Percentiles rank a stretch among this genome's conserved stretches.
Evolutionary conservation across 192 early-diverging fungal genomes (phyloP).

Genomic region (Umbelopsis vinacea): DNA sequence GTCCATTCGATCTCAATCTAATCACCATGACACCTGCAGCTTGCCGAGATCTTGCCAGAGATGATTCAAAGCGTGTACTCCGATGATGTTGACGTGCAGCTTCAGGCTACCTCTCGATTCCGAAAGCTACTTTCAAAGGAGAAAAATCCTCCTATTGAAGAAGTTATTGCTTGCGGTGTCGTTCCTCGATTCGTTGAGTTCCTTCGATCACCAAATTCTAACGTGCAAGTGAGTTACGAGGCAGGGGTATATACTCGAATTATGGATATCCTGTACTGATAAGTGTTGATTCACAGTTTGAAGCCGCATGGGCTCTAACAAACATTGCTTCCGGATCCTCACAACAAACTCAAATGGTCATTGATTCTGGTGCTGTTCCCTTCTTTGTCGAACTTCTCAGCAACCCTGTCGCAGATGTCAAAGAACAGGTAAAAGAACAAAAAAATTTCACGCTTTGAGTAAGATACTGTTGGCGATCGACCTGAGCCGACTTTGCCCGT

Average conservation of each 20-base stretch:
- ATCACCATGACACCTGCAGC: conserved; percentile 16
- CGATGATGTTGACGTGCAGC: conserved; percentile 48
- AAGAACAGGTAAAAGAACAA: conserved; percentile 42
- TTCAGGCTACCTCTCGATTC: conserved; percentile 47
- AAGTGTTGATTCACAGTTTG: conserved; percentile 39
- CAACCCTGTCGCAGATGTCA: conserved; percentile 40
- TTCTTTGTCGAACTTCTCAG: conserved; percentile 47
- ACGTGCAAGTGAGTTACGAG: conserved; percentile 36
- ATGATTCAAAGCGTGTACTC: conserved; percentile 40
- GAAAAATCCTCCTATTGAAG: conserved; percentile 54
- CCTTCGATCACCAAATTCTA: conserved; percentile 40
- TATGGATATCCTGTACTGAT: background rate
- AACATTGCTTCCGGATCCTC: conserved; percentile 55
- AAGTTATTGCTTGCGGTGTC: conserved; percentile 51
- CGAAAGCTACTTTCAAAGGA: conserved; percentile 57
- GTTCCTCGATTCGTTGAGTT: conserved; percentile 58
- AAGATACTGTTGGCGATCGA: background rate
- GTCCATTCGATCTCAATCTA: background rate
- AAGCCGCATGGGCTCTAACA: conserved; percentile 60
- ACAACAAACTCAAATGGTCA: conserved; percentile 48
- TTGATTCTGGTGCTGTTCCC: conserved; percentile 52
- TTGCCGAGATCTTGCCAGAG: conserved; percentile 27
- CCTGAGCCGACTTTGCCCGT: no score
- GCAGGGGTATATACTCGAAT: background rate
- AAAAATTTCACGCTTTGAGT: background rate